Conservation (phyloP, 83 land plant species). For the Diphasiastrum complanatum region DNA sequence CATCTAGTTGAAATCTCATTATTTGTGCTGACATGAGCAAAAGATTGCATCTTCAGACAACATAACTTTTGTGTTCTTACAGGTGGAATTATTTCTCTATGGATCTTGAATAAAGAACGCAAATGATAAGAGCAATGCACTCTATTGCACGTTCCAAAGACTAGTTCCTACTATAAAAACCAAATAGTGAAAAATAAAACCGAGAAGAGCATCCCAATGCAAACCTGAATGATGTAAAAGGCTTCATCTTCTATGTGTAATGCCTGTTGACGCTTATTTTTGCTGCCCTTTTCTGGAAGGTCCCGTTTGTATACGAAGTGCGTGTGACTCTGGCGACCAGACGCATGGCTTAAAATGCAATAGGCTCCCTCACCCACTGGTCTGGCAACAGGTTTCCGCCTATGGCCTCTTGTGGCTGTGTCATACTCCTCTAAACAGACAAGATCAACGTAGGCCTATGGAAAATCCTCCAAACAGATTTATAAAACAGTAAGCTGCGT, state of each 20-base stretch:
- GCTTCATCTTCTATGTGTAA: constrained; percentile 62
- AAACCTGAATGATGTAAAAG: constrained; percentile 54
- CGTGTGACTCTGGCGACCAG: constrained; percentile 39
- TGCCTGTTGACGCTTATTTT: constrained; percentile 46
- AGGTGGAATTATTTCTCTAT: no score
- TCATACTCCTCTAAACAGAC: constrained; percentile 50
- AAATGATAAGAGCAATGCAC: no score
- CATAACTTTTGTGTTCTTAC: no score
- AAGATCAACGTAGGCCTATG: no score
- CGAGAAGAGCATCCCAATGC: not conserved
- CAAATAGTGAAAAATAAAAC: not conserved
- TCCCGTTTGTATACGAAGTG: constrained; percentile 82
- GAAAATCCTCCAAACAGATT: not conserved
- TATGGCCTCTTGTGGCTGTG: constrained; percentile 53
- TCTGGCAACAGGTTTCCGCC: constrained; percentile 45
- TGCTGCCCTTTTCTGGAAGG: constrained; percentile 31
- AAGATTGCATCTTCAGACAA: no score
- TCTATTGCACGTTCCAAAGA: not conserved
- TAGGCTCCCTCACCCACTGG: constrained; percentile 70
- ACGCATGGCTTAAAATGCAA: constrained; percentile 50
- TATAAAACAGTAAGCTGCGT: not conserved
- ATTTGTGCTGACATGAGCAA: no score
- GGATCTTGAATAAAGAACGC: no score
- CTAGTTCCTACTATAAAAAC: not conserved
- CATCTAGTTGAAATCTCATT: no score